Conservation (phyloP, 345 rosid species). For the Pistacia atlantica region DNA sequence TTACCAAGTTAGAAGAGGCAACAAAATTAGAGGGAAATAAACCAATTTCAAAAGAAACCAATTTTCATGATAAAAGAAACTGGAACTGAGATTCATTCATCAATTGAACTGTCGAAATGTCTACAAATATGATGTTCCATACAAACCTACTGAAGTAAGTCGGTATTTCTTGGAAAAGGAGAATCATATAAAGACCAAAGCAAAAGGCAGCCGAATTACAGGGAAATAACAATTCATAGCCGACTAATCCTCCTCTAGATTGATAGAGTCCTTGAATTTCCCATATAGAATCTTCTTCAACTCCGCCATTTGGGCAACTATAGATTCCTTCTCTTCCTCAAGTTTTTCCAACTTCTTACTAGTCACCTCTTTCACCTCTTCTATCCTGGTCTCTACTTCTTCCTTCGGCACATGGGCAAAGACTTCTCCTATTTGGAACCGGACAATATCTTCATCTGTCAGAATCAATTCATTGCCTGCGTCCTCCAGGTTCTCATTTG, state of each 20-base stretch:
- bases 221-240: background rate
- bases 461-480: slow-evolving; percentile 91
- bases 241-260: slow-evolving; percentile 82
- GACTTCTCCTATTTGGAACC: slow-evolving; percentile 90
- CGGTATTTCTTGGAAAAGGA: too few species aligned
- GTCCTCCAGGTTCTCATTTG: slow-evolving; percentile 87
- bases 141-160: too few species aligned
- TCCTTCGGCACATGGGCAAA: slow-evolving; percentile 86
- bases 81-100: background rate
- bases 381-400: slow-evolving; percentile 85
- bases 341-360: slow-evolving; percentile 63
- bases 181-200: background rate
- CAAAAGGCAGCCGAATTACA: background rate
- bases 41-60: background rate
- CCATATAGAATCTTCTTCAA: slow-evolving; percentile 86
- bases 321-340: slow-evolving; percentile 70
- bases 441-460: slow-evolving; percentile 83
- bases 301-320: slow-evolving; percentile 68
- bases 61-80: background rate
- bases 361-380: slow-evolving; percentile 72
- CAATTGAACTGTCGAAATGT: background rate
- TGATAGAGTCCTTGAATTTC: slow-evolving; percentile 88
- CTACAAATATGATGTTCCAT: background rate
- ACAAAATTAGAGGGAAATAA: too few species aligned
- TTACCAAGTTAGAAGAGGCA: too few species aligned